phyloP scores from a whole-genome alignment of 2,329 filamentous ascomycete genomes.

The Clonostachys sp. region DNA sequence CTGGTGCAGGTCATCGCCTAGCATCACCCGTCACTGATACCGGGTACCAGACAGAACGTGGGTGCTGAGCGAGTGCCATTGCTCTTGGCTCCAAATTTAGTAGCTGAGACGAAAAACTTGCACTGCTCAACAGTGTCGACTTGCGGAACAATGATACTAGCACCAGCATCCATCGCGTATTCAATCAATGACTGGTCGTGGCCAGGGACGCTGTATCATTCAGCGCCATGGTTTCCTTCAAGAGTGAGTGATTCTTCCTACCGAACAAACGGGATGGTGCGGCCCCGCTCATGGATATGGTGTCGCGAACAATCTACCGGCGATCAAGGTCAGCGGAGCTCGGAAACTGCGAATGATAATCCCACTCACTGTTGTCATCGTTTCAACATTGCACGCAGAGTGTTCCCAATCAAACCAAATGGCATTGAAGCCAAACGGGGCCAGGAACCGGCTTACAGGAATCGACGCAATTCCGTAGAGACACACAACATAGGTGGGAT shows the following conservation, averaged over 20 bases:
- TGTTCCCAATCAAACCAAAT: conserved; percentile 46
- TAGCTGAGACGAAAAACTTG: conserved; percentile 31
- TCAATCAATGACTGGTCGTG: conserved; percentile 41
- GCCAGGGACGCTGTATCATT: conserved; percentile 22
- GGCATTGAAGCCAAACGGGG: conserved; percentile 35
- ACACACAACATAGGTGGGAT: conserved; percentile 36
- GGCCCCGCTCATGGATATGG: conserved; percentile 40
- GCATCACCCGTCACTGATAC: conserved; percentile 16
- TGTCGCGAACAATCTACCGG: conserved; percentile 36
- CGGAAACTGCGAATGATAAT: too few species aligned
- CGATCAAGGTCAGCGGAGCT: conserved; percentile 29
- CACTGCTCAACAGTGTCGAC: conserved; percentile 40
- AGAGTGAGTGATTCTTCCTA: too few species aligned
- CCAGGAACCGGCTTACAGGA: conserved; percentile 30
- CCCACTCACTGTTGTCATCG: conserved; percentile 26
- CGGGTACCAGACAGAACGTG: conserved; percentile 32
- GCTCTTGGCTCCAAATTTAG: conserved; percentile 34
- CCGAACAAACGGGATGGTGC: conserved; percentile 37
- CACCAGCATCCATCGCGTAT: conserved; percentile 41
- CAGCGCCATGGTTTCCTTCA: too few species aligned
- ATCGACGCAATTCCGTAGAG: conserved; percentile 30
- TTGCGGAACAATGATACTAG: conserved; percentile 39
- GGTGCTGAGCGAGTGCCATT: conserved; percentile 38
- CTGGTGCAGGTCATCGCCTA: conserved; percentile 16
- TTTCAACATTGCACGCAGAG: conserved; percentile 36